Evolutionary conservation across 371 early-diverging fungal genomes (phyloP), one percentile per base, ranked within the genome.

Genomic region (Mucor velutinosus): DNA sequence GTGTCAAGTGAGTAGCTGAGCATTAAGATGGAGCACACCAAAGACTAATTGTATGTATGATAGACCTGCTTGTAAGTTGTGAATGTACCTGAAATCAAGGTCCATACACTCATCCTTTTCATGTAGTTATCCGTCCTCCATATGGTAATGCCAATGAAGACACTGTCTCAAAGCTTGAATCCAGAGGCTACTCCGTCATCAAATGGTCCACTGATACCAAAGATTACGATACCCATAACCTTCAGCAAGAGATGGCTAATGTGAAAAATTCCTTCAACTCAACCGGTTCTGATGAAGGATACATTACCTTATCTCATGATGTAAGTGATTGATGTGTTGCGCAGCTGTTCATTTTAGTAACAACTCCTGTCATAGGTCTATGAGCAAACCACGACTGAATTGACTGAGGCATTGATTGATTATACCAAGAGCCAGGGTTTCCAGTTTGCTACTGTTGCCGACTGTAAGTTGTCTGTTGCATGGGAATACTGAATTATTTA

Each of bases 161-260:
- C 8, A 74, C 71, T 32, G 61, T 75, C 8, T 62, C 69, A 45
- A 64, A 69, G 19, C 72, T 85, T 65, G 67, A 62, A 45, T 58
- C 39, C 10, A 71, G 53, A 57, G 84, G 84, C n/a, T 82, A 83
- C 60, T 71, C 73, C 11, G 77, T 86, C 19, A 71, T 85, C 32
- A 69, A 72, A 64, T 88, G 88, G 88, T 82, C 83, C 59, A 78
- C 84, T 37, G 86, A 88, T 65, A 77, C 80, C 29, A 73, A 79
- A 53, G 88, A 88, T 67, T 88, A 78, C 76, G 59, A 62, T 8
- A 67, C 68, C 1, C 72, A 76, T 35, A 55, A 70, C 58, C 21
- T 80, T 8, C 29, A n/a, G 1, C n/a, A 35, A 8, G 78, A 79
- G 49, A 64, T 66, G 59, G 27, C n/a, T 4, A 60, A 62, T 62